phyloP scores from a whole-genome alignment of 257 asterid species.

The Ilex aquifolium region DNA sequence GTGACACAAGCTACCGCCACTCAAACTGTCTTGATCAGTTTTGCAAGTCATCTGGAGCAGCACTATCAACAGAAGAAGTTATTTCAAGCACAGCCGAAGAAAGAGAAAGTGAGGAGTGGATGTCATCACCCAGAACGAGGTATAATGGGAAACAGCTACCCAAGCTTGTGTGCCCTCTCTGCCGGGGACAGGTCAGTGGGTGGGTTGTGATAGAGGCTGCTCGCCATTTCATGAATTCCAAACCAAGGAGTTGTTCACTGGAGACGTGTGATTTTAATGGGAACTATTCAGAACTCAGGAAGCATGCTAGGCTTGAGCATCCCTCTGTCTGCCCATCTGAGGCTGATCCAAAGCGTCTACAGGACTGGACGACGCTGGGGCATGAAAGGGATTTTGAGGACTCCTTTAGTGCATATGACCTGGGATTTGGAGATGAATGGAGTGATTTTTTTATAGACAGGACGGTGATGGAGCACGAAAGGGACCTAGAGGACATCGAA shows the following conservation, averaged over 20 bases:
- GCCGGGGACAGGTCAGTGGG: conserved; percentile 57
- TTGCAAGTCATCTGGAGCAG: conserved; percentile 32
- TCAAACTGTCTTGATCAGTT: conserved; percentile 69
- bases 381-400: conserved; percentile 48
- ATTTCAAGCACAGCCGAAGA: not conserved
- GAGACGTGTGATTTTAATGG: conserved; percentile 60
- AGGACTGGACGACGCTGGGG: conserved; percentile 54
- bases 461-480: too few species aligned
- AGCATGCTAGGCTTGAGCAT: conserved; percentile 70
- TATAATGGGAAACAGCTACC: conserved; percentile 10
- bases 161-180: conserved; percentile 61
- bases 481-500: too few species aligned
- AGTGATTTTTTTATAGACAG: conserved; percentile 12
- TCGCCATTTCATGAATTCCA: conserved; percentile 47
- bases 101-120: conserved; percentile 9
- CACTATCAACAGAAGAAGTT: conserved; percentile 13
- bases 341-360: conserved; percentile 37
- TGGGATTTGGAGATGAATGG: conserved; percentile 25
- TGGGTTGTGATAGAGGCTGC: conserved; percentile 40
- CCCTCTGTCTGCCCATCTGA: conserved; percentile 53
- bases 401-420: conserved; percentile 39
- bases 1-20: conserved; percentile 81
- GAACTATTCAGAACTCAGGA: conserved; percentile 50
- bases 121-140: conserved; percentile 7
- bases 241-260: conserved; percentile 53